phyloP scores from a whole-genome alignment of 2,329 filamentous ascomycete species.

The Cordyceps fumosorosea region DNA sequence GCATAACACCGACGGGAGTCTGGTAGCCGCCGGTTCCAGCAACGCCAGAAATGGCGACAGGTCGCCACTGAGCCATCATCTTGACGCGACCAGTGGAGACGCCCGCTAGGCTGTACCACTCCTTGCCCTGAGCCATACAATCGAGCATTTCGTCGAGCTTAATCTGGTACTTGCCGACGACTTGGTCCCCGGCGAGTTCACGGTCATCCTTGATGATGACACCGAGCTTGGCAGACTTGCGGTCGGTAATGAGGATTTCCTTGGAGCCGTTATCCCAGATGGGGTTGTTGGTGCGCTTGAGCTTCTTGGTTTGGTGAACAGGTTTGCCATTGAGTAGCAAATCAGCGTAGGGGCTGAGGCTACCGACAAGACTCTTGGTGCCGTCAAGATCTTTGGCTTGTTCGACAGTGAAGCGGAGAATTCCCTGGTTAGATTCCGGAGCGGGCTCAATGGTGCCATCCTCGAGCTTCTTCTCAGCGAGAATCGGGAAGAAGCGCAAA shows the following conservation, averaged over 20 bases:
- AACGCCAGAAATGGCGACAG: constrained; percentile 77
- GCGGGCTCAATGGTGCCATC: constrained; percentile 75
- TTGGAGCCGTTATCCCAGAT: constrained; percentile 92
- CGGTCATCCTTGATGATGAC: constrained; percentile 94
- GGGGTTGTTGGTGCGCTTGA: constrained; percentile 96
- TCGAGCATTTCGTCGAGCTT: constrained; percentile 91
- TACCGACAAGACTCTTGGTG: constrained; percentile 83
- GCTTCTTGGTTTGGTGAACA: constrained; percentile 79
- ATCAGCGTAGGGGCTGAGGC: constrained; percentile 78
- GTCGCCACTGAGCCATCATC: constrained; percentile 90
- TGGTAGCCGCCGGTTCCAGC: constrained; percentile 82
- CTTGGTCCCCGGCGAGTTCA: constrained; percentile 73
- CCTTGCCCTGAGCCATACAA: constrained; percentile 83
- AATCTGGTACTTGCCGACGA: constrained; percentile 89
- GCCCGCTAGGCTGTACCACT: constrained; percentile 88
- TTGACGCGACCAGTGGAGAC: constrained; percentile 80
- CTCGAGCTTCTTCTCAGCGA: constrained; percentile 63
- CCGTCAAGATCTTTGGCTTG: constrained; percentile 95
- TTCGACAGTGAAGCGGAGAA: constrained; percentile 86
- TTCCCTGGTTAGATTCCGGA: constrained; percentile 88
- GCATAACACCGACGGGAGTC: constrained; percentile 90
- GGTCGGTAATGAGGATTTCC: constrained; percentile 91
- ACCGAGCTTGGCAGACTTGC: constrained; percentile 82
- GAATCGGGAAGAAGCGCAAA: constrained; percentile 89
- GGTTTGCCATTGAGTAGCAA: constrained; percentile 89